Conservation (phyloP, 805 yeast genomes). For the Candida suzukii region DNA sequence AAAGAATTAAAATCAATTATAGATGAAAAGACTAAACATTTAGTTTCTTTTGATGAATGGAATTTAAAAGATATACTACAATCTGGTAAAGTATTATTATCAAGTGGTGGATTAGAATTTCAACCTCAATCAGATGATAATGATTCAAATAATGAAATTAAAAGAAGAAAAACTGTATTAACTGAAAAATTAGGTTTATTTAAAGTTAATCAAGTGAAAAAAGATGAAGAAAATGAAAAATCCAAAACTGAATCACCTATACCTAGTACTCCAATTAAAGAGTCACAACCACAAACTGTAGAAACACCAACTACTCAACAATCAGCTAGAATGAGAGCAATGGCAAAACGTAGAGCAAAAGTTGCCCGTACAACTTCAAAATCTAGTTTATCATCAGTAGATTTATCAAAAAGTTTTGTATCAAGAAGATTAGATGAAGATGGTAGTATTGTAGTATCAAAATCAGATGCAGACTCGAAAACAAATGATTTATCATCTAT, state of each 20-base stretch:
- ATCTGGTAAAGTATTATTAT: conserved; percentile 50
- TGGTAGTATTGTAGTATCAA: conserved; percentile 23
- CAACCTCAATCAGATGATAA: conserved; percentile 11
- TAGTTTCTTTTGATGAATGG: conserved; percentile 46
- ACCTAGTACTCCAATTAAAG: conserved; percentile 11
- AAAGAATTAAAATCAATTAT: conserved; percentile 26
- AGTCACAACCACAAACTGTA: conserved; percentile 1
- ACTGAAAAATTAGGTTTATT: conserved; percentile 24
- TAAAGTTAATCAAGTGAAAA: conserved; percentile 6
- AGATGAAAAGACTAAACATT: conserved; percentile 37
- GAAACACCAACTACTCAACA: conserved; percentile 13
- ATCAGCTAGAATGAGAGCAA: conserved; percentile 80
- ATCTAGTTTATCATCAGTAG: conserved; percentile 40
- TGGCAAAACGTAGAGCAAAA: conserved; percentile 90
- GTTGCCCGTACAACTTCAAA: conserved; percentile 50
- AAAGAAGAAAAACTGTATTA: conserved; percentile 21
- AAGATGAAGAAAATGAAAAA: conserved; percentile 12
- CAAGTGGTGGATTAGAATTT: conserved; percentile 48
- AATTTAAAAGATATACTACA: conserved; percentile 39
- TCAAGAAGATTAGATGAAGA: conserved; percentile 45
- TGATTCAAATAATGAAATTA: conserved; percentile 6
- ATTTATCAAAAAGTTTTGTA: conserved; percentile 64
- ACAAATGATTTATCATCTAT: conserved; percentile 19
- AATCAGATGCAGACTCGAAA: background rate
- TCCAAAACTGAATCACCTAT: conserved; percentile 9